A percentile compares a stretch with the other conserved stretches of the same genome.
phyloP scores from a whole-genome alignment of 2,329 filamentous ascomycete species.

The Nigrograna mackinnonii region DNA sequence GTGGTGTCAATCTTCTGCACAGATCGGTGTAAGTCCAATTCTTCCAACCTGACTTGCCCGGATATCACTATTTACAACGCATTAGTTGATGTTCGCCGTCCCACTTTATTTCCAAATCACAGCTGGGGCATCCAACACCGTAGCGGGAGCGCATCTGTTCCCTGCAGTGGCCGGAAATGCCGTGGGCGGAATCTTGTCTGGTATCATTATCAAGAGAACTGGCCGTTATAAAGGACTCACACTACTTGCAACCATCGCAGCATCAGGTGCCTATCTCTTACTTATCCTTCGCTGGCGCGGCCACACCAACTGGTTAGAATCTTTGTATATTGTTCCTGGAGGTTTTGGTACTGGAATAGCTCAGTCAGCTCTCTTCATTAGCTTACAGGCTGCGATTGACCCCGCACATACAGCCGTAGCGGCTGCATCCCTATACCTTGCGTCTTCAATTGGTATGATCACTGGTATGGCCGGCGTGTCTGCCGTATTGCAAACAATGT shows the following conservation, averaged over 20 bases:
- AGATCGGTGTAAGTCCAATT: constrained; percentile 53
- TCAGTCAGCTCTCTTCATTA: constrained; percentile 27
- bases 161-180: constrained; percentile 71
- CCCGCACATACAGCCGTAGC: constrained; percentile 22
- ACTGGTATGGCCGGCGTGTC: constrained; percentile 25
- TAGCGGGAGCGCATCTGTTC: constrained; percentile 64
- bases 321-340: constrained; percentile 28
- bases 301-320: constrained; percentile 28
- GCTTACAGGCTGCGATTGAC: constrained; percentile 25
- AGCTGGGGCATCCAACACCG: constrained; percentile 58
- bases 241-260: constrained; percentile 17
- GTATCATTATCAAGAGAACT: constrained; percentile 34
- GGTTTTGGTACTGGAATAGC: constrained; percentile 30
- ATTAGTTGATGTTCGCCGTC: constrained; percentile 64
- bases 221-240: constrained; percentile 29
- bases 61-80: too few relatives aligned
- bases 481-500: constrained; percentile 22
- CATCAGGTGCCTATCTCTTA: constrained; percentile 22
- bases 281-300: constrained; percentile 32
- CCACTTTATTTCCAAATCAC: constrained; percentile 74
- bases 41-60: background rate
- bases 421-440: constrained; percentile 23
- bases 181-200: constrained; percentile 63
- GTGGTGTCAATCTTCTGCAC: constrained; percentile 59
- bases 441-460: constrained; percentile 16